Conservation (phyloP, 2,329 filamentous ascomycete genomes). For the Ophiostoma sp. region DNA sequence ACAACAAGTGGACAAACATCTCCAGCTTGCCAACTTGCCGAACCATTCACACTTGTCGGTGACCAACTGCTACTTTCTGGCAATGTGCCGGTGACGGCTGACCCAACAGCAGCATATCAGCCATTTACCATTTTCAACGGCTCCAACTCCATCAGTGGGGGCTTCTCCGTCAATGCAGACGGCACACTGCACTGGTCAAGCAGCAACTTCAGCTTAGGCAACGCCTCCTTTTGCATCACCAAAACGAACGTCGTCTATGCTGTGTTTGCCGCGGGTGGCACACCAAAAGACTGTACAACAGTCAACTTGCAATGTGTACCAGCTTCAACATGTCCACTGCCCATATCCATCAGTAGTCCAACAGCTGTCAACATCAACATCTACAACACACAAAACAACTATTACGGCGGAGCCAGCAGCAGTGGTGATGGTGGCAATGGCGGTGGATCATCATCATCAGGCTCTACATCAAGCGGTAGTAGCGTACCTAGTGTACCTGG, state of each 20-base stretch:
- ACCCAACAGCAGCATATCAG: not conserved
- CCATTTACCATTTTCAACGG: not conserved
- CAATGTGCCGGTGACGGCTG: not conserved
- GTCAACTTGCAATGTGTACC: not conserved
- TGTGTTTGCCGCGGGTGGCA: not conserved
- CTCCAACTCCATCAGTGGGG: not conserved
- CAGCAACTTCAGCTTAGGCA: not conserved
- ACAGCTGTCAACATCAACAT: slow-evolving; percentile 18
- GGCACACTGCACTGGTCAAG: slow-evolving; percentile 5
- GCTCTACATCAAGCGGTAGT: too few relatives aligned
- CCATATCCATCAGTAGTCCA: not conserved
- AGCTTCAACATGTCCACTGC: not conserved
- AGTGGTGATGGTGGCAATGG: not conserved
- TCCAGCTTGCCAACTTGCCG: not conserved
- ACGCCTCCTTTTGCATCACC: slow-evolving; percentile 15
- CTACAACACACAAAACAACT: slow-evolving; percentile 22
- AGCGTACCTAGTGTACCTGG: too few relatives aligned
- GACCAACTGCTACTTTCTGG: slow-evolving; percentile 5
- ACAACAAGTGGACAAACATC: not conserved
- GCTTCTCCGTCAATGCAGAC: not conserved
- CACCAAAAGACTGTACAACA: slow-evolving; percentile 4
- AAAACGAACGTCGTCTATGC: not conserved
- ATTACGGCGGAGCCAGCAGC: not conserved
- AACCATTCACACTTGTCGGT: not conserved
- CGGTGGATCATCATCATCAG: not conserved